A percentile compares a stretch with the other conserved stretches of the same genome.
Evolutionary conservation across 495 filamentous ascomycete species (phyloP).

Genomic region (Penicillium daleae): DNA sequence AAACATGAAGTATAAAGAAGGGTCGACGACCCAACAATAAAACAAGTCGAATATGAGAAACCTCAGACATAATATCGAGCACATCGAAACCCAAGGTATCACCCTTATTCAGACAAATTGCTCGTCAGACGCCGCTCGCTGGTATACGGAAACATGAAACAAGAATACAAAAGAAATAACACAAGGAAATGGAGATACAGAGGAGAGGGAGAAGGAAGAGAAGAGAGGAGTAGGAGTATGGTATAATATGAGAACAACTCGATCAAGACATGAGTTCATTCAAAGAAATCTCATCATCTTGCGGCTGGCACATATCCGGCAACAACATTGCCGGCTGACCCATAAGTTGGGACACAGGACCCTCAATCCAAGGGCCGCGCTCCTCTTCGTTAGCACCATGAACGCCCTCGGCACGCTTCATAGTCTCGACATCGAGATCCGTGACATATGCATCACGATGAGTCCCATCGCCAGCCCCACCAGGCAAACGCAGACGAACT

Average conservation of each 20-base stretch:
- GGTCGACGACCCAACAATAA: not conserved
- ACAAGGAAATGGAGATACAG: constrained; percentile 17
- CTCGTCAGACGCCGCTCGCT: constrained; percentile 29
- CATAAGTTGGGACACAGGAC: constrained; percentile 39
- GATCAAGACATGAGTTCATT: constrained; percentile 47
- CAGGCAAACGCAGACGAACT: constrained; percentile 77
- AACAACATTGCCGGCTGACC: constrained; percentile 43
- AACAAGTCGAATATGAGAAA: constrained; percentile 4
- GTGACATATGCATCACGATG: constrained; percentile 74
- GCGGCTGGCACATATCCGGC: constrained; percentile 36
- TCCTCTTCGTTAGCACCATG: constrained; percentile 76
- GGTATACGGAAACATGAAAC: constrained; percentile 30
- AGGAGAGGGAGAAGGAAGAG: constrained; percentile 16
- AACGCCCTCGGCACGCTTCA: constrained; percentile 84
- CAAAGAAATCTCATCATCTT: constrained; percentile 44
- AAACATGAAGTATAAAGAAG: constrained; percentile 2
- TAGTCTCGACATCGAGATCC: constrained; percentile 88
- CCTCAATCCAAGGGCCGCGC: constrained; percentile 76
- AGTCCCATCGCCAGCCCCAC: constrained; percentile 62
- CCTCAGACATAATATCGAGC: constrained; percentile 4
- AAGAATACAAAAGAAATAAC: constrained; percentile 16
- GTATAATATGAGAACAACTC: constrained; percentile 4
- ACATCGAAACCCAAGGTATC: constrained; percentile 30
- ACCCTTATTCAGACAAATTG: constrained; percentile 27
- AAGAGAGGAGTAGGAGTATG: constrained; percentile 7